Evolutionary conservation across 179 eudicot species (phyloP).

Genomic region (Silene noctiflora): DNA sequence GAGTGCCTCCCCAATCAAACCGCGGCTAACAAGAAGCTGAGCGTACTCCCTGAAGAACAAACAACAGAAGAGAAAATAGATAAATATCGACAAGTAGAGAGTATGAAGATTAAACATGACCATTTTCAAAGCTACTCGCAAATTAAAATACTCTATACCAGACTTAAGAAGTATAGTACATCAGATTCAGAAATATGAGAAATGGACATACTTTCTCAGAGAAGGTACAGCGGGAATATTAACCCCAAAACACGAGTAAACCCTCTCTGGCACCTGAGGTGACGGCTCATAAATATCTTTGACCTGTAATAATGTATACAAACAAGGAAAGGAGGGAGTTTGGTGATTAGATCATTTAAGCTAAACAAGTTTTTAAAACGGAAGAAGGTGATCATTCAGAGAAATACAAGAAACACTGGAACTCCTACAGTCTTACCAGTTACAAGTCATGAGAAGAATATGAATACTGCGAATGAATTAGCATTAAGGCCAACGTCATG

Average conservation of each 20-base stretch:
- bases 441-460: not conserved
- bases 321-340: not conserved
- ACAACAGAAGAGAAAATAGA: not conserved
- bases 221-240: conserved; percentile 69
- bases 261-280: conserved; percentile 60
- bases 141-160: not conserved
- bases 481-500: not conserved
- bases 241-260: conserved; percentile 65
- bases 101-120: not conserved
- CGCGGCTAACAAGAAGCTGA: conserved; percentile 76
- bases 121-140: not conserved
- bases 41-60: conserved; percentile 62
- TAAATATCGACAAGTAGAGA: not conserved
- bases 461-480: not conserved
- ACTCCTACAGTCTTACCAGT: not conserved
- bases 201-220: conserved; percentile 62
- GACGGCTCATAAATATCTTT: conserved; percentile 47
- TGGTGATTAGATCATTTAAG: not conserved
- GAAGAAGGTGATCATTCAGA: not conserved
- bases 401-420: not conserved
- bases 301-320: conserved; percentile 47
- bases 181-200: not conserved
- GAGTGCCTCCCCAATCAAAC: conserved; percentile 86
- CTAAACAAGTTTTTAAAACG: not conserved
- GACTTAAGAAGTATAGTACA: not conserved